These are phyloP conservation scores for Neurospora terricola DNA, from an alignment of 495 filamentous ascomycete species.

Conservation along the genomic window DNA sequence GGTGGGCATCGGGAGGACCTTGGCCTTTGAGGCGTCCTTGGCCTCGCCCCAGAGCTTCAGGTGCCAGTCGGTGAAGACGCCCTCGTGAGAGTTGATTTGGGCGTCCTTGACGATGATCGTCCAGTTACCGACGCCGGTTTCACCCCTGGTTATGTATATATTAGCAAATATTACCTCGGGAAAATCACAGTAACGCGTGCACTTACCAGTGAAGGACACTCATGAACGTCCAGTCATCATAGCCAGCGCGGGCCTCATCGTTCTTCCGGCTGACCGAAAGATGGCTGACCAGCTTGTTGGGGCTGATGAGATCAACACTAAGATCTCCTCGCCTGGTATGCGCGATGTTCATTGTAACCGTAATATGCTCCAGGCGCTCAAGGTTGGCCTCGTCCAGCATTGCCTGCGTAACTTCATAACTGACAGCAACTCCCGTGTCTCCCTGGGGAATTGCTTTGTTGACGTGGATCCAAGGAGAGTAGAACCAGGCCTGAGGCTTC, in stretches of 20 bases:
- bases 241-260: constrained; percentile 60
- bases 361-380: constrained; percentile 82
- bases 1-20: constrained; percentile 68
- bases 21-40: constrained; percentile 61
- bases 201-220: constrained; percentile 88
- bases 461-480: constrained; percentile 86
- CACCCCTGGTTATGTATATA: constrained; percentile 54
- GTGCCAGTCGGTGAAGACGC: constrained; percentile 84
- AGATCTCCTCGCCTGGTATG: constrained; percentile 83
- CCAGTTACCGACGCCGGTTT: constrained; percentile 80
- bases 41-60: constrained; percentile 88
- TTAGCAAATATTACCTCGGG: constrained; percentile 1
- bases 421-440: constrained; percentile 63
- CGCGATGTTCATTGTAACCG: constrained; percentile 91
- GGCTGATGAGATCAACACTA: constrained; percentile 85
- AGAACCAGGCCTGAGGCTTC: constrained; percentile 96
- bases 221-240: constrained; percentile 98
- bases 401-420: constrained; percentile 64
- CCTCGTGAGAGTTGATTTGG: constrained; percentile 60
- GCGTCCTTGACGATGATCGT: constrained; percentile 85
- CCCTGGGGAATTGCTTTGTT: constrained; percentile 82
- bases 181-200: neutral
- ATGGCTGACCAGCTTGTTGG: constrained; percentile 70
- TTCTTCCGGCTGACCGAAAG: constrained; percentile 60
- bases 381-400: constrained; percentile 76